Conservation (phyloP, 2,329 filamentous ascomycete species). For the Pseudogymnoascus sp. region DNA sequence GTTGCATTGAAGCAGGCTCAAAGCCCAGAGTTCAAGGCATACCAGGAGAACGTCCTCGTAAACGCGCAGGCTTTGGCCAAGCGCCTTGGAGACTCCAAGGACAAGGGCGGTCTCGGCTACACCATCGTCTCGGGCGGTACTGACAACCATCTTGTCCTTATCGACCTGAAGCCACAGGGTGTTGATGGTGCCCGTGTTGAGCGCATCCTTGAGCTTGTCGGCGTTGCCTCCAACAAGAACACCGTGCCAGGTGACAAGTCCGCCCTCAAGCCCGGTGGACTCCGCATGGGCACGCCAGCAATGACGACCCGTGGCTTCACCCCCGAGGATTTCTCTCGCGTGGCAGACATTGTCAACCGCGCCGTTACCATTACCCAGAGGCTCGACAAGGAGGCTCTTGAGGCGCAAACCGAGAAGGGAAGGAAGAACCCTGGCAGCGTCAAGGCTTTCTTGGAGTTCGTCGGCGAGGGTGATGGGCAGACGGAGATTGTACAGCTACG, state of each 20-base stretch:
- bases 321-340: slow-evolving; percentile 78
- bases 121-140: slow-evolving; percentile 89
- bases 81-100: slow-evolving; percentile 58
- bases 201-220: slow-evolving; percentile 82
- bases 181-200: slow-evolving; percentile 89
- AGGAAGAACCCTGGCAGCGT: slow-evolving; percentile 60
- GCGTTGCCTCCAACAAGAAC: slow-evolving; percentile 99
- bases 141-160: slow-evolving; percentile 91
- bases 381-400: slow-evolving; percentile 64
- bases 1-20: slow-evolving; percentile 94
- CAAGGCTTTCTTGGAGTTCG: slow-evolving; percentile 60
- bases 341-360: slow-evolving; percentile 79
- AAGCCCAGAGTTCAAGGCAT: slow-evolving; percentile 80
- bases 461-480: slow-evolving; percentile 60
- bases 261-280: slow-evolving; percentile 83
- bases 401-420: slow-evolving; percentile 59
- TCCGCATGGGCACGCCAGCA: slow-evolving; percentile 90
- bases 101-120: slow-evolving; percentile 73
- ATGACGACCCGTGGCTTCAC: slow-evolving; percentile 97
- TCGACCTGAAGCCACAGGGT: slow-evolving; percentile 81
- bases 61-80: slow-evolving; percentile 84
- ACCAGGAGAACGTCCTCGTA: slow-evolving; percentile 82
- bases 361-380: slow-evolving; percentile 72
- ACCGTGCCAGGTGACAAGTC: slow-evolving; percentile 94
- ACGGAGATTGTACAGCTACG: slow-evolving; percentile 66